Evolutionary conservation across 768 basidiomycete genomes (phyloP), one percentile per base, ranked within the genome.

Genomic region (Rhodotorula graminis): DNA sequence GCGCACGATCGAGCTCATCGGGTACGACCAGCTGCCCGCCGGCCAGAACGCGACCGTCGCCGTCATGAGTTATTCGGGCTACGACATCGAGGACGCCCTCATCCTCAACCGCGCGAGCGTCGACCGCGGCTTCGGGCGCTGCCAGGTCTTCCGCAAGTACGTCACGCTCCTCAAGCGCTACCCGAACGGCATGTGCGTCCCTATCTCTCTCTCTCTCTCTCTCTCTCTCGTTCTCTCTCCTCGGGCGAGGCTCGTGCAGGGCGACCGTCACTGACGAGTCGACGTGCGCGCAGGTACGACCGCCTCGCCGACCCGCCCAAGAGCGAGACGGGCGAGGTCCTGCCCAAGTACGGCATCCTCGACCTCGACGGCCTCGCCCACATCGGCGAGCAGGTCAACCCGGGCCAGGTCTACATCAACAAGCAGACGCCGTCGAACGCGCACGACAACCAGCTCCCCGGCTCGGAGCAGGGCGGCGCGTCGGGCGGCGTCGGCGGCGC

Each of bases 61-160:
- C 19, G 93, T 98, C 76, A 99, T 99, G 96, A 93, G 92, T 81
- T 99, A 91, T 82, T 96, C 94, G 11, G 96, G 96, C 37, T 99
- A 98, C 80, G 96, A 99, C 84, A 99, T 99, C 75, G 96, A 99
- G 83, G 96, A 99, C 81, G 96, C 96, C 6, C 84, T 98, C 67
- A 98, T 99, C 77, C 84, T 95, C 70, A 99, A 99, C 81, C 93
- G 89, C 84, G 93, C 95, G 11, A 93, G 92, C 81, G 84, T 98
- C 69, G 96, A 99, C 83, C 88, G 96, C 65, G 96, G 96, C 3
- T 99, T 97, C 79, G 96, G 96, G 60, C 85, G 96, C 70, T 98
- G 95, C 82, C 96, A 99, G 82, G 96, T 99, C 11, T 84, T 98
- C 80, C 88, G 95, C 74, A 99, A 99, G 83, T 93, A 96, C 77